Evolutionary conservation across 176 grass and related monocot genomes (phyloP), one percentile per base, ranked within the genome.

Genomic region (Guadua angustifolia): DNA sequence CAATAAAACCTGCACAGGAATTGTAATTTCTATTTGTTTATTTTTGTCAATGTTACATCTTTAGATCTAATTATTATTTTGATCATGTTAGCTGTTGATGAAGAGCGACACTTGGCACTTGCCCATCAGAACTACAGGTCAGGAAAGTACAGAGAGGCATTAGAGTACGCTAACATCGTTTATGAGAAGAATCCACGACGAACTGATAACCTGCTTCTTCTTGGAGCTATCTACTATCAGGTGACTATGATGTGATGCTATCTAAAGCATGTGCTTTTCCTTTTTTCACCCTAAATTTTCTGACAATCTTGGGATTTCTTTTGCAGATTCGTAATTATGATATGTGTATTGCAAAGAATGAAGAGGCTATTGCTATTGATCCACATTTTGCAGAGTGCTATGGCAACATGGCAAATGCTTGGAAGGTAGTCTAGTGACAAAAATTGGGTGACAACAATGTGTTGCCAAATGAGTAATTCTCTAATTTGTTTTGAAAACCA

Each of bases 361-460:
- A 99, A 81, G 97, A 99, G 84, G 97, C 97, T 80, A 84, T 99
- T 80, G 79, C 89, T 32, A 94, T 99, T 76, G 93, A 99, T 87
- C 89, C 97, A 38, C 86, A 85, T 29, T 95, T 99, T 92, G 91
- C 93, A 36, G 97, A 95, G 72, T 99, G 93, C 61, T 99, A 96
- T 14, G 97, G 97, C 70, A 99, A 99, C 86, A 99, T 99, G 97
- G 97, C 89, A 56, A 99, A 99, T 99, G 97, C 97, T 64, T 99
- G 97, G 97, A 99, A 95, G 97, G 97, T 99, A 86, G 17, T 92
- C 66, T 53, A 18, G 16, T 26, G 39, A n/a, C 24, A 47, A 46
- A 25, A 57, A 57, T 9, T 80, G 62, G 18, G 9, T 13, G 32
- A 69, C 80, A 3, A 64, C 24, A 50, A 26, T 63, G 32, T 1